Percentiles rank a stretch among this genome's conserved stretches.
These are phyloP conservation scores for Plasmodium berghei DNA, from an alignment of 169 alveolate species.

Conservation along the genomic window DNA sequence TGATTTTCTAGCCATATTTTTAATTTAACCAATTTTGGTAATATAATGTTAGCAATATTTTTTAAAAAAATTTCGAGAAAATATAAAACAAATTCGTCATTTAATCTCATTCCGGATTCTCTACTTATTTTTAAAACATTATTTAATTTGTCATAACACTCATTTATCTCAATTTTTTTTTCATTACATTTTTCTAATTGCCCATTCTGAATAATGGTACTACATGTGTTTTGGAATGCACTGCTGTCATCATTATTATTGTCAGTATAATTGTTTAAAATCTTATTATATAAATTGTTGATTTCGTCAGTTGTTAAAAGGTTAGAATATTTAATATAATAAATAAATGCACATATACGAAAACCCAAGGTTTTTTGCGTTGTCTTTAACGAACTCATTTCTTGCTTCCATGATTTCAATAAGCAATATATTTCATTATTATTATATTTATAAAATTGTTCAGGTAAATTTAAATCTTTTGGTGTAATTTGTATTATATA, in stretches of 20 bases:
- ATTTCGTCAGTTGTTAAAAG: slow-evolving; percentile 28
- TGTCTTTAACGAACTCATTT: slow-evolving; percentile 41
- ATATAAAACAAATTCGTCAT: slow-evolving; percentile 62
- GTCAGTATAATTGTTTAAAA: neutral
- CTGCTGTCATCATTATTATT: neutral
- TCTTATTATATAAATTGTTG: slow-evolving; percentile 4
- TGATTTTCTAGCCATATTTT: slow-evolving; percentile 67
- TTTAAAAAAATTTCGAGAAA: slow-evolving; percentile 29
- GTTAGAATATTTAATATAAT: neutral
- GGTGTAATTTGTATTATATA: slow-evolving; percentile 33
- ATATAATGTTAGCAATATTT: slow-evolving; percentile 26
- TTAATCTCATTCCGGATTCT: slow-evolving; percentile 34
- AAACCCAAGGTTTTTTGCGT: slow-evolving; percentile 59
- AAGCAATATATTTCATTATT: slow-evolving; percentile 46
- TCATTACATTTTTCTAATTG: neutral
- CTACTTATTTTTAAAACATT: slow-evolving; percentile 39
- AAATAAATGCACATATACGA: slow-evolving; percentile 62
- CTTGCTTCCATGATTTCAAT: slow-evolving; percentile 70
- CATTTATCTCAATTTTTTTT: slow-evolving; percentile 16
- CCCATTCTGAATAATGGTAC: neutral
- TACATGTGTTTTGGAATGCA: no score
- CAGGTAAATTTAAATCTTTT: slow-evolving; percentile 39
- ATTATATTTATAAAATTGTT: slow-evolving; percentile 29
- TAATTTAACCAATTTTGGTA: slow-evolving; percentile 46
- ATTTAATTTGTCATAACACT: slow-evolving; percentile 37